Conservation (phyloP, 2,329 filamentous ascomycete genomes). For the Colletotrichum chrysophilum region DNA sequence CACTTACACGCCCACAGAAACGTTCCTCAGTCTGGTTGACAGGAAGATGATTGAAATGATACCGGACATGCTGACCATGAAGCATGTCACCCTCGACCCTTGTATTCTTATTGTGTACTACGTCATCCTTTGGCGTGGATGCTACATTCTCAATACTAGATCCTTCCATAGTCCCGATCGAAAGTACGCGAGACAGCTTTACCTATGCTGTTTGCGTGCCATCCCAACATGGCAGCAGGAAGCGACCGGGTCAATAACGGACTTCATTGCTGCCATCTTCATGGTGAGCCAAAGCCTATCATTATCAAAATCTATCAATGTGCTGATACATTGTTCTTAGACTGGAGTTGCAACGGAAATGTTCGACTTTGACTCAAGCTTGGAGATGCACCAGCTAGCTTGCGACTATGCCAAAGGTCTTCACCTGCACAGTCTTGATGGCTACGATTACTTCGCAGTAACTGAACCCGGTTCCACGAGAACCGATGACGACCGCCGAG, state of each 20-base stretch:
- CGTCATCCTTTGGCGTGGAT: slow-evolving; percentile 33
- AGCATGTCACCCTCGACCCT: slow-evolving; percentile 32
- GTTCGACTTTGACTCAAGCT: slow-evolving; percentile 36
- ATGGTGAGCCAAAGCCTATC: slow-evolving; percentile 23
- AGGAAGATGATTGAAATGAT: slow-evolving; percentile 31
- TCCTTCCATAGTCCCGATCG: slow-evolving; percentile 5
- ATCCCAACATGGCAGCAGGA: slow-evolving; percentile 33
- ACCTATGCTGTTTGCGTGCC: slow-evolving; percentile 33
- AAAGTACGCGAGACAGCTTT: slow-evolving; percentile 28
- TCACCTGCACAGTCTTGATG: slow-evolving; percentile 35
- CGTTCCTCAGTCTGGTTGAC: slow-evolving; percentile 32
- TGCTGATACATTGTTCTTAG: not conserved
- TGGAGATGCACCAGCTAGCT: slow-evolving; percentile 32
- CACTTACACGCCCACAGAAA: slow-evolving; percentile 30
- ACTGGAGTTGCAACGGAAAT: slow-evolving; percentile 31
- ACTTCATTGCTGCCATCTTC: slow-evolving; percentile 34
- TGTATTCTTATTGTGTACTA: slow-evolving; percentile 36
- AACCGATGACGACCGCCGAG: slow-evolving; percentile 29
- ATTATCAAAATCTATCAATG: fast-evolving
- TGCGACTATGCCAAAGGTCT: slow-evolving; percentile 35
- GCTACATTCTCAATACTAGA: slow-evolving; percentile 13
- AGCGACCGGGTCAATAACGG: slow-evolving; percentile 32
- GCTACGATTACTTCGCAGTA: slow-evolving; percentile 18
- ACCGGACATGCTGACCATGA: slow-evolving; percentile 31
- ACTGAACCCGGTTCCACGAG: not conserved